Evolutionary conservation across 2,329 filamentous ascomycete species (phyloP).

Genomic region (Alternaria ethzedia): DNA sequence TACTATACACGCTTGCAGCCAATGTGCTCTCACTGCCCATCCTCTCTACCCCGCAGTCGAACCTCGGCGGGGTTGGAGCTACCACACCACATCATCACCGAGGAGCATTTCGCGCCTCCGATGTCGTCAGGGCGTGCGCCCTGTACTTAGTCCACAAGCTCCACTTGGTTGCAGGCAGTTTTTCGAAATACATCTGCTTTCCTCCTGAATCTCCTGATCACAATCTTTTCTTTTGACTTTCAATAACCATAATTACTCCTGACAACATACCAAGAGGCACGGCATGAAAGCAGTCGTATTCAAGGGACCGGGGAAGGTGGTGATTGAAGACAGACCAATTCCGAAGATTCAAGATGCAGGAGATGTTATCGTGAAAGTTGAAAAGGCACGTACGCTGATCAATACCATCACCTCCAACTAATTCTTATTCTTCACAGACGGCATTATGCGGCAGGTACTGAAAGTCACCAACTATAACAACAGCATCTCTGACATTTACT

Average conservation of each 20-base stretch:
- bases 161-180: conserved; percentile 1
- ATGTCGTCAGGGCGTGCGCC: conserved; percentile 19
- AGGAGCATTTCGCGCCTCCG: conserved; percentile 10
- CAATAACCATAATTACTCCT: neutral
- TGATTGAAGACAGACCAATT: conserved; percentile 78
- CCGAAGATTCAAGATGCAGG: conserved; percentile 73
- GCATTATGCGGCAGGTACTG: conserved; percentile 85
- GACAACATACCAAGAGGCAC: conserved; percentile 24
- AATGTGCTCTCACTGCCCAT: conserved; percentile 8
- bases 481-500: conserved; percentile 5
- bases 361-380: conserved; percentile 84
- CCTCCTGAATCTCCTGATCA: neutral
- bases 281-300: conserved; percentile 90
- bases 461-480: neutral
- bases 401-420: conserved; percentile 2
- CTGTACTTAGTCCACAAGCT: conserved; percentile 15
- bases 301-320: conserved; percentile 76
- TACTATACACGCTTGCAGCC: conserved; percentile 11
- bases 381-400: conserved; percentile 54
- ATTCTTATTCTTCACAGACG: conserved; percentile 53
- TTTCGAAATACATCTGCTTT: neutral
- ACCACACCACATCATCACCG: conserved; percentile 11
- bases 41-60: conserved; percentile 27
- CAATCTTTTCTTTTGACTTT: neutral
- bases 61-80: conserved; percentile 35